Evolutionary conservation across 768 basidiomycete genomes (phyloP).

Genomic region (Lentinula sp.): DNA sequence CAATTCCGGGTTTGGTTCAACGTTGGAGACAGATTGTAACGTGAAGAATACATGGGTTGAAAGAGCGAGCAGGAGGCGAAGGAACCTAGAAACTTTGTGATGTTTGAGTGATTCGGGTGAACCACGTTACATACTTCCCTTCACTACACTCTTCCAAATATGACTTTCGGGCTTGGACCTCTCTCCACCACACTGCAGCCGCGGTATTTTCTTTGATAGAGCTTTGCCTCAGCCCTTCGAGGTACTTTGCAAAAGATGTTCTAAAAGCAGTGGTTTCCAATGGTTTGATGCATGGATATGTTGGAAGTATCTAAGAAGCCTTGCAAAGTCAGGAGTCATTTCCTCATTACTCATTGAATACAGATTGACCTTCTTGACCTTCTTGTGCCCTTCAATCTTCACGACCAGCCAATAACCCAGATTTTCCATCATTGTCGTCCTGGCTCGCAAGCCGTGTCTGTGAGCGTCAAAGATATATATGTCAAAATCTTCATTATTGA

Average conservation of each 20-base stretch:
- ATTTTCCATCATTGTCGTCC: conserved; percentile 47
- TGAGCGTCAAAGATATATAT: conserved; percentile 39
- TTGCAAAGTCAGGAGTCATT: too few relatives aligned
- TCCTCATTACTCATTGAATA: not conserved
- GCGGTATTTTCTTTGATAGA: conserved; percentile 20
- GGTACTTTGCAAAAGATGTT: conserved; percentile 42
- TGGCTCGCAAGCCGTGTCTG: conserved; percentile 41
- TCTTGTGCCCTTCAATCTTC: conserved; percentile 23
- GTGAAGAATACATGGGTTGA: not conserved
- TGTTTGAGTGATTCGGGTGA: not conserved
- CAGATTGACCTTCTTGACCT: conserved; percentile 21
- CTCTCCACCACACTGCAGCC: conserved; percentile 44
- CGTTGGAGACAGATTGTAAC: not conserved
- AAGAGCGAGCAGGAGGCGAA: conserved; percentile 38
- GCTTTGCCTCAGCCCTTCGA: conserved; percentile 38
- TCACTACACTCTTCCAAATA: conserved; percentile 50
- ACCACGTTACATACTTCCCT: conserved; percentile 27
- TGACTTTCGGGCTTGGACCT: conserved; percentile 49
- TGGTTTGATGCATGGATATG: conserved; percentile 48
- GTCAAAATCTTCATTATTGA: conserved; percentile 43
- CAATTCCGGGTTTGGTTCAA: not conserved
- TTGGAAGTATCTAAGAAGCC: conserved; percentile 33
- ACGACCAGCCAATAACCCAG: conserved; percentile 42
- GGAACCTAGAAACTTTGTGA: conserved; percentile 44
- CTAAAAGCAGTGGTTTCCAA: conserved; percentile 46